phyloP scores from a whole-genome alignment of 371 early-diverging fungal species.

The Syncephalastrum contaminatum region DNA sequence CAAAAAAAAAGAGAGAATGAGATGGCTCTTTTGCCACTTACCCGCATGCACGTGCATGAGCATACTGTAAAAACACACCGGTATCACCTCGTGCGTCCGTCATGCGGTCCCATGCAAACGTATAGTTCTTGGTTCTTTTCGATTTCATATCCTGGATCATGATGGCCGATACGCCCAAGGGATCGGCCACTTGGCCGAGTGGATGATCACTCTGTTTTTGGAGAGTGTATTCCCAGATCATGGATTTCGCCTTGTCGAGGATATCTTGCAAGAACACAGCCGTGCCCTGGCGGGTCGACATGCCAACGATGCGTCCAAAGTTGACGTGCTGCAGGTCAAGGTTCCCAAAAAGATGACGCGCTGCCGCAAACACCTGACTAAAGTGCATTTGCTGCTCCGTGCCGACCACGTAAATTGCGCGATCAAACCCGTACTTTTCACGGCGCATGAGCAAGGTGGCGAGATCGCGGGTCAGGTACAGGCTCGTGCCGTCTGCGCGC shows the following conservation, averaged over 20 bases:
- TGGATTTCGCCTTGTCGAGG: constrained; percentile 78
- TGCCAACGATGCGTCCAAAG: constrained; percentile 94
- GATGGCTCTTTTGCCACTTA: constrained; percentile 16
- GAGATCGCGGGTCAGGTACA: constrained; percentile 97
- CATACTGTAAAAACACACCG: constrained; percentile 97
- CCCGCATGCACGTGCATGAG: constrained; percentile 88
- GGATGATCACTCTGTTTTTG: constrained; percentile 21
- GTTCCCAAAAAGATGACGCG: constrained; percentile 57
- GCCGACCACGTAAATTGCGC: constrained; percentile 92
- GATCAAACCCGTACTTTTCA: constrained; percentile 77
- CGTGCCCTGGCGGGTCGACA: constrained; percentile 96
- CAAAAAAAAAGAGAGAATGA: not conserved
- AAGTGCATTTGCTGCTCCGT: constrained; percentile 90
- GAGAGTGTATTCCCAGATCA: constrained; percentile 32
- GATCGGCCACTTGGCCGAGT: constrained; percentile 68
- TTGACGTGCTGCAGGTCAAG: constrained; percentile 76
- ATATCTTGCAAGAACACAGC: constrained; percentile 97
- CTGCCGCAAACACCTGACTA: constrained; percentile 90
- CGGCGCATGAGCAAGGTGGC: constrained; percentile 87
- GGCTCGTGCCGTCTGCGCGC: constrained; percentile 90
- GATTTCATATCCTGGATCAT: constrained; percentile 94
- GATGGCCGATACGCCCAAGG: constrained; percentile 81
- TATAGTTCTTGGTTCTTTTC: constrained; percentile 92
- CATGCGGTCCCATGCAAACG: constrained; percentile 94
- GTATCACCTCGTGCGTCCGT: constrained; percentile 94